Conservation (phyloP, 352 stramenopile genomes). For the Phytopythium oedochilum region DNA sequence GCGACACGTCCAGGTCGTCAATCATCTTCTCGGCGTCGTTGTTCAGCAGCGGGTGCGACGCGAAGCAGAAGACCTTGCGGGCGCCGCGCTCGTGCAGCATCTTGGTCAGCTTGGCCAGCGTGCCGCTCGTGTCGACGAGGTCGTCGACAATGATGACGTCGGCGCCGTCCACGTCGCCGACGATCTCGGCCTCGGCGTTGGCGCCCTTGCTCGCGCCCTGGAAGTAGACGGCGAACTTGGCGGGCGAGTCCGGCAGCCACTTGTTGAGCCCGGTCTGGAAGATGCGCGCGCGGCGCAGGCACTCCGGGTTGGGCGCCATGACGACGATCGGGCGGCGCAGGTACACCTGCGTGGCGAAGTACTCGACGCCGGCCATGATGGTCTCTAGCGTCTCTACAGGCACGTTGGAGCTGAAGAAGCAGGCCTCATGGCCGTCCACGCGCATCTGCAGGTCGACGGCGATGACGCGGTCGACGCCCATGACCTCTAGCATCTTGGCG, state of each 20-base stretch:
- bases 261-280: slow-evolving; percentile 88
- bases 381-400: slow-evolving; percentile 93
- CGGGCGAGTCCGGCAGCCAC: slow-evolving; percentile 77
- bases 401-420: slow-evolving; percentile 89
- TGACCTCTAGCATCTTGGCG: slow-evolving; percentile 92
- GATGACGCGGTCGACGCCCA: slow-evolving; percentile 93
- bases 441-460: slow-evolving; percentile 91
- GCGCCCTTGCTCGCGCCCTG: slow-evolving; percentile 63
- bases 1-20: slow-evolving; percentile 68
- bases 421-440: slow-evolving; percentile 84
- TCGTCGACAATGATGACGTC: slow-evolving; percentile 93
- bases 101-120: slow-evolving; percentile 78
- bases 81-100: slow-evolving; percentile 80
- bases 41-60: slow-evolving; percentile 88
- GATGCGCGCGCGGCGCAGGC: slow-evolving; percentile 71
- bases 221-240: slow-evolving; percentile 82
- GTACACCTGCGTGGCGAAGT: slow-evolving; percentile 87
- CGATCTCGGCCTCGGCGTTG: slow-evolving; percentile 73
- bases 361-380: slow-evolving; percentile 88
- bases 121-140: slow-evolving; percentile 86
- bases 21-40: slow-evolving; percentile 84
- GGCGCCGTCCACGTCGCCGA: slow-evolving; percentile 84
- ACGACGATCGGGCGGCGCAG: slow-evolving; percentile 79
- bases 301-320: slow-evolving; percentile 87
- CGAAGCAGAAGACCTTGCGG: slow-evolving; percentile 87